Evolutionary conservation across 129 eudicot species (phyloP).

Genomic region (Flaveria robusta): DNA sequence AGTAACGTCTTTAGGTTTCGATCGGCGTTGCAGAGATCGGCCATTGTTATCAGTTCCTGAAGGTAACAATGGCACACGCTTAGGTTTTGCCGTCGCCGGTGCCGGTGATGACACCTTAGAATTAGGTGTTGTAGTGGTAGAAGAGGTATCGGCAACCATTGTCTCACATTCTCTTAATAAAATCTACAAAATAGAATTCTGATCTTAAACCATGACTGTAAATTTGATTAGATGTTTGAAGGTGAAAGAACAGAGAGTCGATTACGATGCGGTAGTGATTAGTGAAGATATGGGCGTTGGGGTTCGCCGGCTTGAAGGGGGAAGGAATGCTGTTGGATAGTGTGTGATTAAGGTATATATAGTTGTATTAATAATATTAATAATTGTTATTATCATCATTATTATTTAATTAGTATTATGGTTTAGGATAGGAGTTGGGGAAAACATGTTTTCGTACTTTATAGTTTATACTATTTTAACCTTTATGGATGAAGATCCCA

Average conservation of each 20-base stretch:
- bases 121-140: slow-evolving; percentile 37
- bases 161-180: slow-evolving; percentile 19
- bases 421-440: too few species aligned
- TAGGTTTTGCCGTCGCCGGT: too few species aligned
- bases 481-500: too few species aligned
- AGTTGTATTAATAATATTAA: neutral
- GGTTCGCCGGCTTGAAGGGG: neutral
- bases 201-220: neutral
- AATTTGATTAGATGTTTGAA: neutral
- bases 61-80: slow-evolving; percentile 56
- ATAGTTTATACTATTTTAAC: too few species aligned
- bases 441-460: too few species aligned
- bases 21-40: slow-evolving; percentile 38
- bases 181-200: neutral
- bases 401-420: neutral
- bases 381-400: neutral
- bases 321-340: neutral
- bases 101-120: slow-evolving; percentile 36
- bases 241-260: neutral
- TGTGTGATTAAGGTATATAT: slow-evolving; percentile 5
- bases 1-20: slow-evolving; percentile 51
- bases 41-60: slow-evolving; percentile 48
- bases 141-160: slow-evolving; percentile 55
- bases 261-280: neutral
- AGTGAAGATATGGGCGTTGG: neutral